Base-by-base conservation (phyloP, 768 basidiomycete species). In the Mycena pura region DNA sequence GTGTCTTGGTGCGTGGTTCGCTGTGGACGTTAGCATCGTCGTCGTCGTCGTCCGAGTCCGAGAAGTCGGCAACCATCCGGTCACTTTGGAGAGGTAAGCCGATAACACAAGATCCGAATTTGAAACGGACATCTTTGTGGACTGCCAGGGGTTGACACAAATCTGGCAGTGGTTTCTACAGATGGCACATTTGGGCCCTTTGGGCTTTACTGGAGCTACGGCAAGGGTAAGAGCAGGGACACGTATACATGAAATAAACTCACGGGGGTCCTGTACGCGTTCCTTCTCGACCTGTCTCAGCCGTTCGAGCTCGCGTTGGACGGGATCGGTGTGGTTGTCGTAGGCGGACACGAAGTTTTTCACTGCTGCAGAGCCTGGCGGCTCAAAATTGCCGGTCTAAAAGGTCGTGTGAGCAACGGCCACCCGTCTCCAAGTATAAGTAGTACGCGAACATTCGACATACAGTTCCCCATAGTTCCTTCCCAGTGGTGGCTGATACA, bases 401-500 rank as follows among this genome's bases (percentile, higher is more conserved):
- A 25, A 50, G 60, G 64, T 62, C 64, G 64, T 59, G 64, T 66
- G 64, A 66, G 64, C 48, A 39, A 11, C 50, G 5, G 59, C 22
- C 36, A 41, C 43, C 39, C 24, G 46, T 47, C 39, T 52, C 17
- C 5, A 31, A 9, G 10, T n/a, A 13, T 6, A 19, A n/a, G 15
- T 19, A 38, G 24, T 17, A 25, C 21, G 0, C 52, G 43, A 44
- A 66, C 63, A 45, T 69, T 69, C 47, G 62, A 60, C 52, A 67
- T 56, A 27, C 65, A 69, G 53, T 69, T 69, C 21, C 68, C 68
- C 68, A 69, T 69, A n/a, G n/a, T n/a, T n/a, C n/a, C 14, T 39
- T 48, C 21, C 19, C 36, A 51, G 56, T 47, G 41, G 11, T 15
- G 31, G 29, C 22, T 28, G 31, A 31, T 4, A 19, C 21, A 27